Base-by-base conservation (phyloP, 179 eudicot species). In the Patellifolia procumbens region DNA sequence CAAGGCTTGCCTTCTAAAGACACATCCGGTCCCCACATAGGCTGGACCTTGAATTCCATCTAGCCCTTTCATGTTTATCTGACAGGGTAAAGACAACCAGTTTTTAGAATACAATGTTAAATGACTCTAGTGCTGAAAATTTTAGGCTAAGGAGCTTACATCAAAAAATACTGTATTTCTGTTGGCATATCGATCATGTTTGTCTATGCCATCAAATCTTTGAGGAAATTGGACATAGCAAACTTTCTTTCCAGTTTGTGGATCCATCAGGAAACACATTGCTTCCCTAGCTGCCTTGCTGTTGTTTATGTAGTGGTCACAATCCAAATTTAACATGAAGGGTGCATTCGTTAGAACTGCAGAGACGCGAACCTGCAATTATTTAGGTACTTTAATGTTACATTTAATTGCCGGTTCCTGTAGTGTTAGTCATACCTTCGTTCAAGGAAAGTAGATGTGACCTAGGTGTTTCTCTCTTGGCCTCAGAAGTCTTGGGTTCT, bases 31-130 rank as follows among this genome's bases (percentile, higher is more conserved):
- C 39, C 98, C 98, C 8, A 93, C 98, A 86, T 93, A 93, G 24
- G 86, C 97, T 8, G 98, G 98, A 39, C 98, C 98, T 83, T 93
- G 98, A 80, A 93, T 88, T 74, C 98, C 98, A 74, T 93, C 98
- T 65, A 93, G 87, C 69, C 98, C 98, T 88, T 93, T 93, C 98
- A 93, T 91, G 87, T 93, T 93, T 60, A 93, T 93, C 98, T 93
- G 88, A 77, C 59, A 46, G 64, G 83, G 73, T 17, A 52, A 13
- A 34, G 34, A 53, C 29, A 68, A 63, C 22, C 62, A 74, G 31
- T 60, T 5, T 22, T 74, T 59, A 79, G 78, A 61, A 75, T 42
- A 58, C 9, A 73, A 64, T n/a, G 15, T 20, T 5, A 24, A 15
- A 7, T n/a, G 19, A 65, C 46, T 62, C 22, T 74, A 46, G 15